Evolutionary conservation across 177 flowering plant species (phyloP), one percentile per base, ranked within the genome.

Genomic region (Vitis hybrid): DNA sequence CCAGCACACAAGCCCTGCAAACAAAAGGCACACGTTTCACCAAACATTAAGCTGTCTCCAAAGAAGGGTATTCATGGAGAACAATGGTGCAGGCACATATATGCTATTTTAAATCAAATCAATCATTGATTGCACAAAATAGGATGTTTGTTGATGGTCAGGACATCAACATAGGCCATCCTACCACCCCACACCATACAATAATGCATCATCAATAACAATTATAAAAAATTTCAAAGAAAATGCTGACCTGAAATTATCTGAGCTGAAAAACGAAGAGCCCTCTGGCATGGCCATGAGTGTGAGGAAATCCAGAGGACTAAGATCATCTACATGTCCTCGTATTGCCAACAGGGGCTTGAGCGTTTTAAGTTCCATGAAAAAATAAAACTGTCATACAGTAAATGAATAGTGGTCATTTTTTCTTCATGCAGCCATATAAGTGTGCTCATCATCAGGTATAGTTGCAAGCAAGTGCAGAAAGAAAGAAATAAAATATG

Each of bases 1-100:
- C 53, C 66, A 96, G 82, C 65, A 88, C 65, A 59, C 92, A 81
- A 67, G 89, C 95, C 90, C 99, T 96, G 97, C 64, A 80, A 2
- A 63, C 2, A n/a, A 48, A 24, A 57, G 20, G 14, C 12, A 24
- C n/a, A 49, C 2, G 11, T 30, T 9, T 27, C 54, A 61, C 53
- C 63, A 46, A n/a, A 15, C 12, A 27, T 20, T 17, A 35, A 63
- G 32, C 1, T 11, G 27, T 0, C 30, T 15, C 3, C 10, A 46
- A 35, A 4, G 14, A 6, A 66, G 58, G 8, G 12, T 2, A 35
- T 35, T 4, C 15, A 60, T 9, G 41, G 24, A 24, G 3, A n/a
- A 18, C 13, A 24, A 35, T 1, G 0, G 9, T 7, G 46, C 46
- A 35, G 46, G 9, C 46, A 0, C 46, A 35, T 35, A 35, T 7